These are phyloP conservation scores for Microdochium bolleyi DNA, from an alignment of 2,329 filamentous ascomycete species.

Conservation along the genomic window DNA sequence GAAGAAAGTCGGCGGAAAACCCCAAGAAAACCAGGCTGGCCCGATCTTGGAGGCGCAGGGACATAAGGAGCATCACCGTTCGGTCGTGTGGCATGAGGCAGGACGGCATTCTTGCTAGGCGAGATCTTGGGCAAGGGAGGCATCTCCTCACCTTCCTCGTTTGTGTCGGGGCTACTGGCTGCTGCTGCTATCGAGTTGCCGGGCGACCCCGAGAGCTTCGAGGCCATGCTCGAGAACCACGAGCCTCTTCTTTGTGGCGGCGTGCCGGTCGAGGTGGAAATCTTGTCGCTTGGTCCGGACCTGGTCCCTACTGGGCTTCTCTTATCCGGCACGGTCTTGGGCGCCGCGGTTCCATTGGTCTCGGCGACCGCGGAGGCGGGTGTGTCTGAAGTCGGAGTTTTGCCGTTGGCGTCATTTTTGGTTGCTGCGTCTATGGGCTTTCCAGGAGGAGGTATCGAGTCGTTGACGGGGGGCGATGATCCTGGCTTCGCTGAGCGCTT, in stretches of 20 bases:
- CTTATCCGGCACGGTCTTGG: constrained; percentile 21
- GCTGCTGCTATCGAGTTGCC: constrained; percentile 15
- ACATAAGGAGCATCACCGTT: constrained; percentile 61
- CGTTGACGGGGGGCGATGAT: constrained; percentile 11
- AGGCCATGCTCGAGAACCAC: constrained; percentile 90
- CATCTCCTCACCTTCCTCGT: constrained; percentile 24
- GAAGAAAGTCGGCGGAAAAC: constrained; percentile 79
- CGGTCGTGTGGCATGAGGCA: constrained; percentile 46
- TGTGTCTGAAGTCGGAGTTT: constrained; percentile 8
- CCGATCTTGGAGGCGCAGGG: constrained; percentile 64
- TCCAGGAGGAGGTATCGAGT: constrained; percentile 9
- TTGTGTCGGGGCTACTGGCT: constrained; percentile 19
- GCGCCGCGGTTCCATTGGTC: constrained; percentile 4
- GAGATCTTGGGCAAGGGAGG: constrained; percentile 38
- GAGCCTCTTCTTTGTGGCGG: constrained; percentile 57
- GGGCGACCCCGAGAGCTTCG: constrained; percentile 70
- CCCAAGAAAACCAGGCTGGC: constrained; percentile 66
- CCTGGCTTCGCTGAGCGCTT: constrained; percentile 2
- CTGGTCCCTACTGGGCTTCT: constrained; percentile 19
- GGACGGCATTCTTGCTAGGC: constrained; percentile 48
- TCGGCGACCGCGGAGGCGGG: constrained; percentile 9
- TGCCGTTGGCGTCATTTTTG: constrained; percentile 15
- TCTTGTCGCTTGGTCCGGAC: constrained; percentile 21
- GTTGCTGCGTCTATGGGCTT: constrained; percentile 9
- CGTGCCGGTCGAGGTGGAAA: constrained; percentile 18